Evolutionary conservation across 352 stramenopile genomes (phyloP).

Genomic region (Phytophthora litchii): DNA sequence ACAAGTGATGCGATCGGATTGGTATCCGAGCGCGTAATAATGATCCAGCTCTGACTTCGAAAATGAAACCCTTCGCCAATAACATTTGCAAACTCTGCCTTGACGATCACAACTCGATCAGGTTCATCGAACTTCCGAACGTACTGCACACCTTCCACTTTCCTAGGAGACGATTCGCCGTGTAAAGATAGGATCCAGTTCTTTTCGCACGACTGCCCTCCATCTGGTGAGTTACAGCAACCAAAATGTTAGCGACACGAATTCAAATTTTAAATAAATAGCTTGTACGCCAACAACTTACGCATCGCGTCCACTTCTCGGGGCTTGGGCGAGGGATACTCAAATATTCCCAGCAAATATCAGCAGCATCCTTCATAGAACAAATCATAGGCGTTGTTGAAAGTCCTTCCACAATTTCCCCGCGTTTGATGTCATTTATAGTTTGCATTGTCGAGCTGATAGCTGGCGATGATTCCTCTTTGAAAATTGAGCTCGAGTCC

Average conservation of each 20-base stretch:
- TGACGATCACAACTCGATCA: slow-evolving; percentile 34
- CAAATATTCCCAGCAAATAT: slow-evolving; percentile 30
- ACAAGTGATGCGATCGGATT: slow-evolving; percentile 23
- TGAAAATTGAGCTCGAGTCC: slow-evolving; percentile 18
- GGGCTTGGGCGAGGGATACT: slow-evolving; percentile 28
- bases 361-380: slow-evolving; percentile 18
- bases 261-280: no score
- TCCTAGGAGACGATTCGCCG: slow-evolving; percentile 14
- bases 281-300: no score
- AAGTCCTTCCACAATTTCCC: slow-evolving; percentile 20
- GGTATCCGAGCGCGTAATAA: slow-evolving; percentile 23
- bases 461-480: neutral
- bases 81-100: slow-evolving; percentile 24
- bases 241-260: no score
- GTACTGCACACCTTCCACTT: slow-evolving; percentile 34
- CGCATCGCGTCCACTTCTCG: slow-evolving; percentile 25
- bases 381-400: slow-evolving; percentile 27
- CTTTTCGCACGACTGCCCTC: slow-evolving; percentile 28
- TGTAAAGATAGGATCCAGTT: slow-evolving; percentile 34
- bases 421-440: slow-evolving; percentile 5
- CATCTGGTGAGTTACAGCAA: slow-evolving; percentile 3
- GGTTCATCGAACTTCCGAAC: slow-evolving; percentile 33
- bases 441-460: slow-evolving; percentile 22
- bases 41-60: slow-evolving; percentile 31
- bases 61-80: slow-evolving; percentile 31